These are phyloP conservation scores for Quercus suber DNA, from an alignment of 306 rosid genomes.

Conservation along the genomic window DNA sequence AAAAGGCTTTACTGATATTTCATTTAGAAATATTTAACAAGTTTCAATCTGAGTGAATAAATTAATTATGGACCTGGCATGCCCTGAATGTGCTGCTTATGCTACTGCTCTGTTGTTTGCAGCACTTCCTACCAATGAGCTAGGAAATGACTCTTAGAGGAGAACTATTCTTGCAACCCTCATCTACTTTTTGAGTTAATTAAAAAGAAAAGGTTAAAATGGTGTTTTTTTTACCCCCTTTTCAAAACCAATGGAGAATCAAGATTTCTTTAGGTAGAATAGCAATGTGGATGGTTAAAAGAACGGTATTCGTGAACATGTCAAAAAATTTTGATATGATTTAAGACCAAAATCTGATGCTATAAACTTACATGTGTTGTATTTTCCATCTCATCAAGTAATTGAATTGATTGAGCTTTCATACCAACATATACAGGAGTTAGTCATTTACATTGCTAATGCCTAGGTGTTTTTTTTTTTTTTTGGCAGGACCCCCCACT, in stretches of 20 bases:
- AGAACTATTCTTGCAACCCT: neutral
- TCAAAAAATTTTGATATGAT: neutral
- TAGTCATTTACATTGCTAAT: constrained; percentile 12
- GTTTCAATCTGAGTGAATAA: neutral
- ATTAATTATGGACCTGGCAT: too few relatives aligned
- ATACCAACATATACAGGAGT: neutral
- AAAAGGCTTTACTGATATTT: neutral
- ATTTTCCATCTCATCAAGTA: neutral
- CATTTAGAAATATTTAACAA: neutral
- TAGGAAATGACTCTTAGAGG: neutral
- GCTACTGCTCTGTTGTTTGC: neutral
- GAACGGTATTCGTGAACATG: neutral
- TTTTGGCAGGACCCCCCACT: constrained; percentile 57
- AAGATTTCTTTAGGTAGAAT: neutral
- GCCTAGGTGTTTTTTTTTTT: neutral
- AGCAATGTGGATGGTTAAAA: neutral
- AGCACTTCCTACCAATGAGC: neutral
- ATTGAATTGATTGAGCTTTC: neutral
- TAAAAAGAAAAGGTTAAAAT: neutral
- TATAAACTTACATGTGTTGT: neutral
- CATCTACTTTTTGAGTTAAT: neutral
- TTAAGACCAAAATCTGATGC: neutral
- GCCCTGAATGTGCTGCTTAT: neutral
- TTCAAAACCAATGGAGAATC: neutral
- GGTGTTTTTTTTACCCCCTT: neutral